phyloP scores from a whole-genome alignment of 2,329 filamentous ascomycete genomes.

The Pseudogymnoascus sp. region DNA sequence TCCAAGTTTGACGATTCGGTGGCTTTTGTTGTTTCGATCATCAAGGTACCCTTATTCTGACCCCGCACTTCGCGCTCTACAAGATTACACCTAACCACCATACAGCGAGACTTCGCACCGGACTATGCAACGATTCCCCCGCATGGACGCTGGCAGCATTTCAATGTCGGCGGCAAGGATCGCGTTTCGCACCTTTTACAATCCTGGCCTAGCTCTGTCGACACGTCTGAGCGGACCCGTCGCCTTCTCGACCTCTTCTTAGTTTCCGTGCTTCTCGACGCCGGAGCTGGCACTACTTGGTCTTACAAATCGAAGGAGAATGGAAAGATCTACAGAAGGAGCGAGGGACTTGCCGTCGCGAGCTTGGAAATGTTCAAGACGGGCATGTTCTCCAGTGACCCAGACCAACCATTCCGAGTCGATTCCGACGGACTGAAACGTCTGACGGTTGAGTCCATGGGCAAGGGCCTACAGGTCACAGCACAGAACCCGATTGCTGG shows the following conservation, averaged over 20 bases:
- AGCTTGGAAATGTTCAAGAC: slow-evolving; percentile 88
- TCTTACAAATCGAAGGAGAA: slow-evolving; percentile 88
- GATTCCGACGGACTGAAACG: slow-evolving; percentile 73
- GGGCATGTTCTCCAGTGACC: slow-evolving; percentile 79
- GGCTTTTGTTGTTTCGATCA: slow-evolving; percentile 64
- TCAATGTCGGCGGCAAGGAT: slow-evolving; percentile 70
- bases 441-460: slow-evolving; percentile 67
- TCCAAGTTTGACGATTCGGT: slow-evolving; percentile 61
- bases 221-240: slow-evolving; percentile 66
- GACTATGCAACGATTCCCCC: slow-evolving; percentile 70
- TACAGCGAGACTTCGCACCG: slow-evolving; percentile 60
- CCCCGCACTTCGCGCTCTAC: slow-evolving; percentile 7
- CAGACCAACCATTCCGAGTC: slow-evolving; percentile 77
- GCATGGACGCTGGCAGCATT: slow-evolving; percentile 82
- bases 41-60: slow-evolving; percentile 48
- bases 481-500: slow-evolving; percentile 77
- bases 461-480: slow-evolving; percentile 76
- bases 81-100: neutral
- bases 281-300: slow-evolving; percentile 86
- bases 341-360: slow-evolving; percentile 76
- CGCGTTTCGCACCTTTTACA: slow-evolving; percentile 64
- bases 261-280: slow-evolving; percentile 75
- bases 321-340: slow-evolving; percentile 72
- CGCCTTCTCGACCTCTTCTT: slow-evolving; percentile 72
- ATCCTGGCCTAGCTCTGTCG: slow-evolving; percentile 61